Percentiles rank a stretch among this genome's conserved stretches.
phyloP scores from a whole-genome alignment of 768 basidiomycete genomes.

The Boletus rubroflammeus region DNA sequence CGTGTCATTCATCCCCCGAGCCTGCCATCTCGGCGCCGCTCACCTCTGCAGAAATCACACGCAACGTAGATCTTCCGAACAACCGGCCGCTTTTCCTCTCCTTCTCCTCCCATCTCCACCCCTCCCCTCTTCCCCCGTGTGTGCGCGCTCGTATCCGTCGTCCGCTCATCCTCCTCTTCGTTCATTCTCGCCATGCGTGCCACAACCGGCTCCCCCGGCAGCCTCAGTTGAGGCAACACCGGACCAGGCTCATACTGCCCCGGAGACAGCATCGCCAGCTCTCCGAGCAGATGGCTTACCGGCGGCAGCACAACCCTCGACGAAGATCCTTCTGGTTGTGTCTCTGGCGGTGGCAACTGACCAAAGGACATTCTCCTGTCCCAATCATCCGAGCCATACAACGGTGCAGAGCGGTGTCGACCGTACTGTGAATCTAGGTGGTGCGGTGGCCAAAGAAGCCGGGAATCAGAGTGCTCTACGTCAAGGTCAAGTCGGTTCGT shows the following conservation, averaged over 20 bases:
- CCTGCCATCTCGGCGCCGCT: constrained; percentile 18
- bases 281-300: constrained; percentile 24
- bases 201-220: constrained; percentile 20
- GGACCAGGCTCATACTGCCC: constrained; percentile 21
- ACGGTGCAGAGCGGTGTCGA: constrained; percentile 25
- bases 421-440: constrained; percentile 20
- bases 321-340: constrained; percentile 14
- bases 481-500: constrained; percentile 3
- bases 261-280: constrained; percentile 18
- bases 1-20: neutral
- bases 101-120: constrained; percentile 10
- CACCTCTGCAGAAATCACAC: constrained; percentile 77
- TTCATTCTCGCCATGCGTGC: constrained; percentile 1
- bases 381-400: constrained; percentile 26
- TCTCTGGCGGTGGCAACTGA: constrained; percentile 6
- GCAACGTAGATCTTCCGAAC: constrained; percentile 44
- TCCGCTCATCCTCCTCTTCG: constrained; percentile 16
- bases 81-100: constrained; percentile 23
- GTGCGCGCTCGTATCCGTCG: constrained; percentile 3
- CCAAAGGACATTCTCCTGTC: constrained; percentile 24
- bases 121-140: constrained; percentile 20
- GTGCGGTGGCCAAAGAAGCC: constrained; percentile 17
- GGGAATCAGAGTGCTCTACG: constrained; percentile 18
- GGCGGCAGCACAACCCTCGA: constrained; percentile 28
- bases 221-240: constrained; percentile 27